Percentiles rank a stretch among this genome's conserved stretches.
These are phyloP conservation scores for Kwoniella mangroviensis DNA, from an alignment of 768 basidiomycete genomes.

Conservation along the genomic window DNA sequence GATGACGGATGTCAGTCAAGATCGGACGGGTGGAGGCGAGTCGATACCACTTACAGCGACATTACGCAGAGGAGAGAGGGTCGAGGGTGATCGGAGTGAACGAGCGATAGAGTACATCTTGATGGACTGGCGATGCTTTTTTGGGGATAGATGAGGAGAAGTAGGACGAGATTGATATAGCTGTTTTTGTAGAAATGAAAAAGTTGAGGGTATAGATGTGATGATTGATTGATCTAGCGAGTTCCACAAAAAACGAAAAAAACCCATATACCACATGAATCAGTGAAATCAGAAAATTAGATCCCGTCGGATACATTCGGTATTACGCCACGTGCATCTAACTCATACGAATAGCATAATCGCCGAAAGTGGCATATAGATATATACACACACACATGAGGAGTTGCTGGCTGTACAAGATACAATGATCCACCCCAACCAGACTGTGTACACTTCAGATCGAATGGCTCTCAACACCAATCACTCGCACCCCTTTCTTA, in stretches of 20 bases:
- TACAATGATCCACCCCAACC: neutral
- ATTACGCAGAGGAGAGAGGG: slow-evolving; percentile 31
- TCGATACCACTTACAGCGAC: slow-evolving; percentile 63
- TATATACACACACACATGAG: neutral
- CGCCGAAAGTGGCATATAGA: neutral
- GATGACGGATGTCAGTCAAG: slow-evolving; percentile 2
- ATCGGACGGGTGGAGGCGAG: slow-evolving; percentile 20
- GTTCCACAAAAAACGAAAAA: slow-evolving; percentile 1
- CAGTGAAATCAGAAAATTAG: neutral
- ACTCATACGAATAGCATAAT: neutral
- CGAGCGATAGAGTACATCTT: slow-evolving; percentile 51
- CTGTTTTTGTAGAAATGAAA: neutral
- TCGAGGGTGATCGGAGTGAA: slow-evolving; percentile 29
- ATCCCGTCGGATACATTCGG: slow-evolving; percentile 13
- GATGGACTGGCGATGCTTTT: slow-evolving; percentile 16
- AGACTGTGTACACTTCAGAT: slow-evolving; percentile 20
- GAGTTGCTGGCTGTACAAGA: neutral
- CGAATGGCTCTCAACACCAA: slow-evolving; percentile 54
- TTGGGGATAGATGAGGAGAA: neutral
- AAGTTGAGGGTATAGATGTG: neutral
- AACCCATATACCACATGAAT: no score
- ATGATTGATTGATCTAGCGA: slow-evolving; percentile 5
- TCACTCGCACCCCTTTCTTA: slow-evolving; percentile 54
- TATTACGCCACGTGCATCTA: neutral
- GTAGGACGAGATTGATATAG: slow-evolving; percentile 4